These are phyloP conservation scores for Saccharomyces pastorianus DNA, from an alignment of 1,139 yeast species.

Conservation along the genomic window DNA sequence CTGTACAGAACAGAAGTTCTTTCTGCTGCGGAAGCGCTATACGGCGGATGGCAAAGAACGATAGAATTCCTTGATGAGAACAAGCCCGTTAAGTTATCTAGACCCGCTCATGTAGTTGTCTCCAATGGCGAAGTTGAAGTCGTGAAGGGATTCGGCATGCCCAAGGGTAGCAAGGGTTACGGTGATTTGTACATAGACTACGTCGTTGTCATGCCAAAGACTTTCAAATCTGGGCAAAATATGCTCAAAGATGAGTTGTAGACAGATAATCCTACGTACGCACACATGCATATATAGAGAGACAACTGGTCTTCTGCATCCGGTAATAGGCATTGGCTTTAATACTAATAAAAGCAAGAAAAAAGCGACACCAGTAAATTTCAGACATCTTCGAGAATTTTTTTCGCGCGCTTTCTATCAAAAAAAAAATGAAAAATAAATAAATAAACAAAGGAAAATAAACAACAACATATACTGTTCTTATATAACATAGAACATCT, in stretches of 20 bases:
- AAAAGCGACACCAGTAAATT: not conserved
- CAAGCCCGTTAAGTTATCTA: slow-evolving; percentile 42
- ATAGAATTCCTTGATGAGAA: slow-evolving; percentile 59
- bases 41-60: slow-evolving; percentile 72
- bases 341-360: not conserved
- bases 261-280: not conserved
- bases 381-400: not conserved
- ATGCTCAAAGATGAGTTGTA: slow-evolving; percentile 4
- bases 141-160: slow-evolving; percentile 79
- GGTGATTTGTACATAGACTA: slow-evolving; percentile 77
- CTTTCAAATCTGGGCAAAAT: not conserved
- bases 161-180: slow-evolving; percentile 42
- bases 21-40: slow-evolving; percentile 59
- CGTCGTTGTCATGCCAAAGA: slow-evolving; percentile 39
- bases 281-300: not conserved
- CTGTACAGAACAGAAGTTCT: slow-evolving; percentile 77
- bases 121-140: slow-evolving; percentile 64
- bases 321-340: not conserved
- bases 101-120: slow-evolving; percentile 47
- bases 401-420: not conserved
- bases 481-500: not conserved
- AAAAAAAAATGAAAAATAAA: not conserved
- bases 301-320: not conserved
- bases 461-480: not conserved
- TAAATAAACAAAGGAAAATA: not conserved